Base-by-base conservation (phyloP, 352 stramenopile genomes). In the Discostella stelligera region DNA sequence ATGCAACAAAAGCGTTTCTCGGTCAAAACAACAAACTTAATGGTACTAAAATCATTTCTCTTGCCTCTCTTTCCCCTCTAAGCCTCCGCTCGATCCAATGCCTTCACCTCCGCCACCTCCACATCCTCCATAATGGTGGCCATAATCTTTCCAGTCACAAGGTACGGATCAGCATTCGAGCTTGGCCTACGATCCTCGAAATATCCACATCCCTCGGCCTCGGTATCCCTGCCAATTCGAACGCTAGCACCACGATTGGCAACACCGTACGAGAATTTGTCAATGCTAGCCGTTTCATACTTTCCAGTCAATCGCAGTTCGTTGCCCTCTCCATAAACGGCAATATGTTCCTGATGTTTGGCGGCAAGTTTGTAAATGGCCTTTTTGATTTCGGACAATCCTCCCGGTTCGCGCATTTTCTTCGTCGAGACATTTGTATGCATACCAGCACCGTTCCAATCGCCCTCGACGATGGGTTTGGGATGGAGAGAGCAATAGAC, bases 101-200 rank as follows among this genome's bases (percentile, higher is more conserved):
- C 75, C n/a, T 67, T 50, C 39, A 93, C 82, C 49, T 87, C 86
- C 37, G 86, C 84, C 21, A 77, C 88, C 14, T 93, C 86, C 25
- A 86, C 66, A 68, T 85, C 80, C 75, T 84, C 84, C 87, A 97
- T 93, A 64, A 96, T 98, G 60, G 96, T 98, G 85, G 97, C 93
- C 90, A 99, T 95, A 78, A 99, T 98, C 86, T 97, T 97, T 77
- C 90, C 79, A 7, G 95, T 98, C 13, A 99, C 97, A 58, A 98
- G 87, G 89, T 99, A 99, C 64, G 97, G 97, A 91, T 99, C 97
- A 90, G 97, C 96, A 91, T 99, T 99, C 81, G 96, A 98, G 50
- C 95, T 93, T 41, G 97, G 97, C 71, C 97, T 94, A 79, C 97
- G 94, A 87, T 99, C 96, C 88, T 99, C 96, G 80, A 97, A 97